Evolutionary conservation across 768 basidiomycete species (phyloP), one percentile per base, ranked within the genome.

Genomic region (Rhodotorula taiwanensis): DNA sequence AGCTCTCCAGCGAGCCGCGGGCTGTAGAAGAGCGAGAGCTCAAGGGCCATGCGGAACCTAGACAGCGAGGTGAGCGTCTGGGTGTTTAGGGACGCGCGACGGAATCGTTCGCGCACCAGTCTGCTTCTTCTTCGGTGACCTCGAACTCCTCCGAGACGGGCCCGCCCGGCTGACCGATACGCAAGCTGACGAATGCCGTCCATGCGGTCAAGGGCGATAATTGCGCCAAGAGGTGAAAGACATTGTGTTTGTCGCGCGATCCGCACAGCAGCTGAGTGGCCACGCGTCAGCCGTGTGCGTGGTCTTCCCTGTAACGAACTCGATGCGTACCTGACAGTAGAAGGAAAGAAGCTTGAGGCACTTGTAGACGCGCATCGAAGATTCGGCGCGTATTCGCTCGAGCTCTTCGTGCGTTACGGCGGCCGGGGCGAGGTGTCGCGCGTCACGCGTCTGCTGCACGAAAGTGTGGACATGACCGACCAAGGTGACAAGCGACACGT

Each of bases 41-140:
- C 64, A 41, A 65, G 58, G 13, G 54, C 64, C 34, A 51, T 47
- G n/a, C 64, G 64, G 58, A 65, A 60, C 64, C 63, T 65, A 53
- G 10, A 3, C 4, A 5, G 1, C 3, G 10, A 4, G 5, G 36
- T 44, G 25, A 42, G 57, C n/a, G n/a, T 25, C 6, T 5, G 31
- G 7, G 39, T 27, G 7, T 7, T 18, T 4, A 31, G 21, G 20
- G 16, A 11, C 7, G 31, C 6, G 34, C 45, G 31, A 7, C 2
- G 25, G 11, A 6, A n/a, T 2, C 21, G 6, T 3, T 0, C 27
- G 49, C 62, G 49, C 15, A 63, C 67, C 67, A 69, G n/a, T 60
- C 59, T 9, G 55, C n/a, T 28, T 69, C 67, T 18, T 61, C 60
- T 5, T 58, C 56, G 1, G 60, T 53, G 7, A 54, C 31, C 49